Percentiles rank a stretch among this genome's conserved stretches.
These are phyloP conservation scores for Colletotrichum brevisporum DNA, from an alignment of 2,329 filamentous ascomycete genomes.

Conservation along the genomic window DNA sequence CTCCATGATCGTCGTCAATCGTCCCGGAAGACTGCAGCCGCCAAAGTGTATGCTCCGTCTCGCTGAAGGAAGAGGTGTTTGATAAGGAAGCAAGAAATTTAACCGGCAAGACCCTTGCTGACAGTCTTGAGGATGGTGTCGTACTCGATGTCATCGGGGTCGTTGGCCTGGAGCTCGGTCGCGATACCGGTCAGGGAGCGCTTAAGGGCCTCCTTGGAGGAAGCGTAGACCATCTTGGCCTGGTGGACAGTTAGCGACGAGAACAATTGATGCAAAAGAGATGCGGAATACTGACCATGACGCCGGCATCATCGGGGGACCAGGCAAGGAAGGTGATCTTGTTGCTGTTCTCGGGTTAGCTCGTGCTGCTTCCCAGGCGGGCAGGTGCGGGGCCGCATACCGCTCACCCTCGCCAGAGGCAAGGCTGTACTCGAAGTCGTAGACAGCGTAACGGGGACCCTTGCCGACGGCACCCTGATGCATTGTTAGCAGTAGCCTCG, in stretches of 20 bases:
- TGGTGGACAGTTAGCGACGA: conserved; percentile 51
- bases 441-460: conserved; percentile 87
- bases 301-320: conserved; percentile 84
- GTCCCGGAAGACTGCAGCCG: conserved; percentile 43
- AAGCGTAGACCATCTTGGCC: conserved; percentile 93
- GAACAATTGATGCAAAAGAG: neutral
- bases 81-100: conserved; percentile 45
- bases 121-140: conserved; percentile 77
- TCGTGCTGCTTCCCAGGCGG: conserved; percentile 25
- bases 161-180: conserved; percentile 86
- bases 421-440: conserved; percentile 85
- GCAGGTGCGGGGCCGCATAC: conserved; percentile 56
- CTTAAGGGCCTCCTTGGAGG: conserved; percentile 90
- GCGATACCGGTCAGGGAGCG: conserved; percentile 82
- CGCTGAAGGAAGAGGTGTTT: conserved; percentile 33
- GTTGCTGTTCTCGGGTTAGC: conserved; percentile 65
- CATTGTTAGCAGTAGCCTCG: conserved; percentile 17
- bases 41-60: conserved; percentile 43
- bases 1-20: conserved; percentile 45
- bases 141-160: conserved; percentile 85
- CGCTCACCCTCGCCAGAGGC: conserved; percentile 80
- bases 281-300: conserved; percentile 74
- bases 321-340: conserved; percentile 86
- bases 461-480: conserved; percentile 69
- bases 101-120: conserved; percentile 72